Conservation (phyloP, 2,329 filamentous ascomycete genomes). For the Elsinoe perseae region DNA sequence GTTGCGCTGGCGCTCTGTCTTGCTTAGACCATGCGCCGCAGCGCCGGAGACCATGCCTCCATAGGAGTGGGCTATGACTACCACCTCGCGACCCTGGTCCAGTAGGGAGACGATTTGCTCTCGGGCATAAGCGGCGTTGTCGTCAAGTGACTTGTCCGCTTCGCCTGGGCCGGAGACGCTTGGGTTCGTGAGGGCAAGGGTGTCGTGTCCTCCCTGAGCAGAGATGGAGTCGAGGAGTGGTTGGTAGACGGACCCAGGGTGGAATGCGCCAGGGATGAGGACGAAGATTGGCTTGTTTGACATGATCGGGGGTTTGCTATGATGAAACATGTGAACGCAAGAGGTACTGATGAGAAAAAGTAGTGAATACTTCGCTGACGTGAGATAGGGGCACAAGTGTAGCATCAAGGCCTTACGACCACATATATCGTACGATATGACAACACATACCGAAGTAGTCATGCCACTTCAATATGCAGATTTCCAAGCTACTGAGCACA, state of each 20-base stretch:
- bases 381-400: too few relatives aligned
- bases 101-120: conserved; percentile 7
- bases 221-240: background rate
- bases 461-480: too few relatives aligned
- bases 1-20: conserved; percentile 24
- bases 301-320: background rate
- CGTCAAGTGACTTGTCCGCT: background rate
- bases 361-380: too few relatives aligned
- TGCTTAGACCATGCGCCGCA: conserved; percentile 29
- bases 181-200: background rate
- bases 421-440: too few relatives aligned
- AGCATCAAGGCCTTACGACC: too few relatives aligned
- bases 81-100: conserved; percentile 23
- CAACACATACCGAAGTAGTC: too few relatives aligned
- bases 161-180: background rate
- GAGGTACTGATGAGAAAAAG: too few relatives aligned
- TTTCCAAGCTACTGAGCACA: too few relatives aligned
- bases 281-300: background rate
- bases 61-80: conserved; percentile 33
- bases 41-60: conserved; percentile 33
- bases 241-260: background rate
- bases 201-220: background rate
- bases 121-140: conserved; percentile 11
- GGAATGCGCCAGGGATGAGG: background rate
- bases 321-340: too few relatives aligned